These are phyloP conservation scores for Alternaria ventricosa DNA, from an alignment of 2,329 filamentous ascomycete species.

Conservation along the genomic window DNA sequence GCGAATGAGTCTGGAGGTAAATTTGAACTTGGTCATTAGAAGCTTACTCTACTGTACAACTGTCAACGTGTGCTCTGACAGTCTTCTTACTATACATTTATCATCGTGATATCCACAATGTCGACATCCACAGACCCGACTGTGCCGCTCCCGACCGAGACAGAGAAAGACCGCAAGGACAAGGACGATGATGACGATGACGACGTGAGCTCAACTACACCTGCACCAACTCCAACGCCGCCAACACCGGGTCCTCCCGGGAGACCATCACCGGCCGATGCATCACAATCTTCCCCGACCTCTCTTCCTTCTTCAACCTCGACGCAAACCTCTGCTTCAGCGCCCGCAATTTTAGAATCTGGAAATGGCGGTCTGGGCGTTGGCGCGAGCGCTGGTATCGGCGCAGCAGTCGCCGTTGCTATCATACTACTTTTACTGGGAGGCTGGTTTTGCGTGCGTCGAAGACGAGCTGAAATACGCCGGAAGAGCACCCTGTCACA, in stretches of 20 bases:
- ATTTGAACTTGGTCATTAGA: not conserved
- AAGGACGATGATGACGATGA: constrained; percentile 20
- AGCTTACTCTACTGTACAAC: not conserved
- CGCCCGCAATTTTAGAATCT: not conserved
- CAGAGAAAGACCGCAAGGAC: constrained; percentile 1
- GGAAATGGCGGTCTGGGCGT: constrained; percentile 4
- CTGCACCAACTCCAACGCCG: not conserved
- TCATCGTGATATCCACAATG: not conserved
- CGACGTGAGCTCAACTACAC: constrained; percentile 6
- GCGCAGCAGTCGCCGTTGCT: constrained; percentile 20
- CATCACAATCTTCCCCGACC: not conserved
- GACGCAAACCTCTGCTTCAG: not conserved
- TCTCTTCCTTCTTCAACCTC: constrained; percentile 3
- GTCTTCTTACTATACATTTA: not conserved
- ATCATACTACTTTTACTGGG: constrained; percentile 17
- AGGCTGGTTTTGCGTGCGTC: constrained; percentile 19
- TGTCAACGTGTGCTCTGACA: not conserved
- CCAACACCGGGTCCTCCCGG: not conserved
- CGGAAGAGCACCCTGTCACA: constrained; percentile 5
- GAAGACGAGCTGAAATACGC: constrained; percentile 4
- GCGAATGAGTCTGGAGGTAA: not conserved
- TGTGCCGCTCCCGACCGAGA: constrained; percentile 12
- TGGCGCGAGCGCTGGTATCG: constrained; percentile 25
- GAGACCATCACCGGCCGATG: not conserved
- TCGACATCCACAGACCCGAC: constrained; percentile 17